A percentile compares a stretch with the other conserved stretches of the same genome.
Conservation (phyloP, 169 alveolate genomes). For the Neospora caninum region DNA sequence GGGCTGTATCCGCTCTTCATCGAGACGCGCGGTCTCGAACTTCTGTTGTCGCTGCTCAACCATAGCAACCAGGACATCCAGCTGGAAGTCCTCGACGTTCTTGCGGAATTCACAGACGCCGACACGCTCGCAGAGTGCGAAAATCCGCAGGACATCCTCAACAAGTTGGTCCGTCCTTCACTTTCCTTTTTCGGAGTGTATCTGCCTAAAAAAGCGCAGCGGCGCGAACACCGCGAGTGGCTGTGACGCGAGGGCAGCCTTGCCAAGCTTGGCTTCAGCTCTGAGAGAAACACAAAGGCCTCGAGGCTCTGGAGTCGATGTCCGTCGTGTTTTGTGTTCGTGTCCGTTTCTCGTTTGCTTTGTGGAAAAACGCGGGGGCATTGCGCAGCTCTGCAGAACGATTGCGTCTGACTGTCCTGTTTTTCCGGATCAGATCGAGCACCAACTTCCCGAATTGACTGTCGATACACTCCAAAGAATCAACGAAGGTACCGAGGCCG, state of each 20-base stretch:
- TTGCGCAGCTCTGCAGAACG: no score
- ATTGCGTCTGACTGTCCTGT: neutral
- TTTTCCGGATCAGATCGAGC: neutral
- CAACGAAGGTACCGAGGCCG: conserved; percentile 70
- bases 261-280: no score
- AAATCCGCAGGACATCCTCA: conserved; percentile 67
- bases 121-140: conserved; percentile 68
- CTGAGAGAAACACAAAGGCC: no score
- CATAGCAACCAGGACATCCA: conserved; percentile 71
- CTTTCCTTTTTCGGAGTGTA: neutral
- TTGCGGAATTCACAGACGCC: conserved; percentile 77
- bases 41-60: conserved; percentile 13
- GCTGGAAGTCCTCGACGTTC: conserved; percentile 71
- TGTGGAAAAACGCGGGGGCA: no score
- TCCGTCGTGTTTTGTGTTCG: no score
- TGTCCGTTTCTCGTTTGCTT: no score
- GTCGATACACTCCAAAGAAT: conserved; percentile 68
- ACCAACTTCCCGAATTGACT: conserved; percentile 16
- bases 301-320: no score
- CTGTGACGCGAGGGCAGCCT: no score
- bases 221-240: neutral
- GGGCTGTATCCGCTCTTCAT: conserved; percentile 18
- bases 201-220: neutral
- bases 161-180: conserved; percentile 34
- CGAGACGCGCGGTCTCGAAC: conserved; percentile 9